These are phyloP conservation scores for Anthoceros angustus DNA, from an alignment of 225 moss, liverwort and hornwort genomes.

Conservation along the genomic window DNA sequence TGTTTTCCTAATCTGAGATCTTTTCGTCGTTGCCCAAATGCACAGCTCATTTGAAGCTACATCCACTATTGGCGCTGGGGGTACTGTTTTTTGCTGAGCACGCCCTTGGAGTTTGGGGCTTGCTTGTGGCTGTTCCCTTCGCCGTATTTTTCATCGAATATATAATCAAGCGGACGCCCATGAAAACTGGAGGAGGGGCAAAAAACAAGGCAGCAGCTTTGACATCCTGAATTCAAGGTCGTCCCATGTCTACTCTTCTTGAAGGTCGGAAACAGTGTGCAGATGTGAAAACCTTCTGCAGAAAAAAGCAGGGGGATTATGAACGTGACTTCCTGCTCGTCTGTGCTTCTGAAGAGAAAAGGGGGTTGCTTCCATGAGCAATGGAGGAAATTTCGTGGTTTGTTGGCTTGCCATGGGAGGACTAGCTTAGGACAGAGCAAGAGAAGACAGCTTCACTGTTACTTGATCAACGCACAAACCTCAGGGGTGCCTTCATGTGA, in stretches of 20 bases:
- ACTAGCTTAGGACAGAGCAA: too few species aligned
- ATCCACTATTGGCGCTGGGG: slow-evolving; percentile 38
- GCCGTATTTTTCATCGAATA: slow-evolving; percentile 47
- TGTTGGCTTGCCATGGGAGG: too few species aligned
- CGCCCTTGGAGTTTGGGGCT: slow-evolving; percentile 43
- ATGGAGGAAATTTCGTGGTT: background rate
- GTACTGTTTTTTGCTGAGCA: slow-evolving; percentile 48
- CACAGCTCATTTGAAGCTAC: slow-evolving; percentile 48
- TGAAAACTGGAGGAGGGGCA: slow-evolving; percentile 10
- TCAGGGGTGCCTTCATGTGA: too few species aligned
- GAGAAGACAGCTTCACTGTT: too few species aligned
- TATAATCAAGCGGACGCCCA: slow-evolving; percentile 38
- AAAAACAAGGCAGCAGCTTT: background rate
- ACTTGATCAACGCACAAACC: too few species aligned
- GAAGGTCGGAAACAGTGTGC: too few species aligned
- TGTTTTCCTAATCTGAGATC: background rate
- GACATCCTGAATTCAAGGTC: background rate
- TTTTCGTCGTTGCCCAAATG: slow-evolving; percentile 7
- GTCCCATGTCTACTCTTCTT: background rate
- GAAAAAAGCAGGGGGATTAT: too few species aligned
- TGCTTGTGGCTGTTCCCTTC: slow-evolving; percentile 44
- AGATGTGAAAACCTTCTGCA: too few species aligned
- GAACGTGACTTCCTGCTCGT: too few species aligned
- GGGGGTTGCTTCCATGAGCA: too few species aligned
- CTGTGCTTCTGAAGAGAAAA: too few species aligned